Base-by-base conservation (phyloP, 2,329 filamentous ascomycete genomes). In the Fusarium veterinarium region DNA sequence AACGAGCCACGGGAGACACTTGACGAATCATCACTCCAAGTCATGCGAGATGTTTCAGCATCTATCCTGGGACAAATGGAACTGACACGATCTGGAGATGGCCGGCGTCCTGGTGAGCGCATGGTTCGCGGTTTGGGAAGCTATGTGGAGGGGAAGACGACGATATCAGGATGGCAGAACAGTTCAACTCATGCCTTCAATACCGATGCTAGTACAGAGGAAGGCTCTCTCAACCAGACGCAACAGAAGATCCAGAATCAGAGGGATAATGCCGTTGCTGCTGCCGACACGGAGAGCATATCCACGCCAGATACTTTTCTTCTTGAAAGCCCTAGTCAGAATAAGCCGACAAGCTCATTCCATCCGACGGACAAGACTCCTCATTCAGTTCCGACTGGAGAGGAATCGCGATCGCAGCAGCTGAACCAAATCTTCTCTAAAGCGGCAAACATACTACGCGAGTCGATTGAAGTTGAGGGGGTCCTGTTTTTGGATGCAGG, bases 401-500 rank as follows among this genome's bases (percentile, higher is more conserved):
- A 69, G n/a, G 65, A 69, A 42, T 48, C 57, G 2, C 58, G 52
- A 19, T 53, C 64, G n/a, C 11, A 6, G 20, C 45, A 53, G 35
- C 12, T 48, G 23, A 48, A 45, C n/a, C 38, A 60, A 8, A 77
- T 86, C 2, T 85, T 86, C 53, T 81, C 82, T 0, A 84, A 81
- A 33, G 86, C 85, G 8, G 83, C 85, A 28, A 83, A 83, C 31
- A 78, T 86, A 11, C 77, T 87, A 17, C 73, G 83, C 5, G 80
- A 86, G 33, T 82, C 83, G 0, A 76, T 87, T 16, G 82, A 83
- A 17, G 80, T 83, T 0, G 82, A 84, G 20, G 84, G 84, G 3
- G 78, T 78, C 16, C 19, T 79, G 0, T 78, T 78, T 76, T 79
- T 80, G 16, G 79, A 81, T 19, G 78, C 80, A 6, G 81, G 81